A percentile compares a stretch with the other conserved stretches of the same genome.
Conservation (phyloP, 2,329 filamentous ascomycete species). For the Cladosporium sp. region DNA sequence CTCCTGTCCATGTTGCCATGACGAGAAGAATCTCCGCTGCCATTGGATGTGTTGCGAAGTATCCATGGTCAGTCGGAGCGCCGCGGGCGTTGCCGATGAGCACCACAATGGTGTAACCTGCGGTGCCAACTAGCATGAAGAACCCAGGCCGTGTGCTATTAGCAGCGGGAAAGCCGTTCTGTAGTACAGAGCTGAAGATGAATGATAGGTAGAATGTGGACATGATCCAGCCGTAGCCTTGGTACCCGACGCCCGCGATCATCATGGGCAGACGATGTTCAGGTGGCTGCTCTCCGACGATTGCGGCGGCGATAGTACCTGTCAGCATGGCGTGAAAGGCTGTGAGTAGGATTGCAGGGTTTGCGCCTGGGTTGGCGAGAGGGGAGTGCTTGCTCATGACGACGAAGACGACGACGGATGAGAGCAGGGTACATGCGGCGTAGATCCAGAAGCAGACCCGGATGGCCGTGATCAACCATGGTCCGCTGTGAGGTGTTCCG, state of each 20-base stretch:
- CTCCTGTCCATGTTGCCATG: conserved; percentile 34
- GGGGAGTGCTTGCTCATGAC: conserved; percentile 14
- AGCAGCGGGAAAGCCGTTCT: conserved; percentile 46
- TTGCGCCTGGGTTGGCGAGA: conserved; percentile 3
- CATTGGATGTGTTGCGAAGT: conserved; percentile 30
- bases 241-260: conserved; percentile 47
- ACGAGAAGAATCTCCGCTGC: conserved; percentile 29
- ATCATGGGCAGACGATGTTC: conserved; percentile 44
- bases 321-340: conserved; percentile 32
- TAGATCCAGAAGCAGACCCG: conserved; percentile 72
- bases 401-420: conserved; percentile 9
- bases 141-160: conserved; percentile 46
- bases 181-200: conserved; percentile 42
- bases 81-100: conserved; percentile 32
- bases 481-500: conserved; percentile 59
- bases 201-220: conserved; percentile 48
- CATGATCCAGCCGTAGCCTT: conserved; percentile 51
- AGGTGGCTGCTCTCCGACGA: conserved; percentile 39
- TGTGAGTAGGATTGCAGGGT: conserved; percentile 16
- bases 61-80: conserved; percentile 26
- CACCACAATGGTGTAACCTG: conserved; percentile 34
- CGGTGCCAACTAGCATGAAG: conserved; percentile 56
- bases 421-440: conserved; percentile 41
- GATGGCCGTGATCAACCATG: conserved; percentile 60
- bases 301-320: conserved; percentile 39